phyloP scores from a whole-genome alignment of 192 early-diverging fungal genomes.

The Paraglomus brasilianum region DNA sequence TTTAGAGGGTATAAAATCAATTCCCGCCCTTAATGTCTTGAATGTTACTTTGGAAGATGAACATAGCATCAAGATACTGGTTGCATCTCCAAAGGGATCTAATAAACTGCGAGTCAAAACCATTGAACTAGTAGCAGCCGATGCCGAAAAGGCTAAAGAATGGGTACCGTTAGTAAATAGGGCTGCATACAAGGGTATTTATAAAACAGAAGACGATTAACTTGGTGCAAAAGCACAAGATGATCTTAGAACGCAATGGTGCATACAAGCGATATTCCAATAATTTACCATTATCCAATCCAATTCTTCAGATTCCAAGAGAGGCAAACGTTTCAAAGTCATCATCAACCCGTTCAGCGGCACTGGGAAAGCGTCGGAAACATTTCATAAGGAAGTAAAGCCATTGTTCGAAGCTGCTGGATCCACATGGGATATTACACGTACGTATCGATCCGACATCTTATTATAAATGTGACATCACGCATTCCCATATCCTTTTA shows the following conservation, averaged over 20 bases:
- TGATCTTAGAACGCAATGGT: too few species aligned
- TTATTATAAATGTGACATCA: background rate
- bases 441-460: slow-evolving; percentile 41
- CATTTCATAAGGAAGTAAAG: slow-evolving; percentile 52
- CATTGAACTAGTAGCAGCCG: background rate
- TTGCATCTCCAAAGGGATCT: too few species aligned
- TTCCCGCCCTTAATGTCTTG: too few species aligned
- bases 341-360: slow-evolving; percentile 78
- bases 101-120: background rate
- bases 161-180: slow-evolving; percentile 5
- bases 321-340: slow-evolving; percentile 47
- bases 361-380: slow-evolving; percentile 57
- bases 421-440: slow-evolving; percentile 47
- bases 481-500: background rate
- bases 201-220: background rate
- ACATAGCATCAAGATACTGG: too few species aligned
- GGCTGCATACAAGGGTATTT: slow-evolving; percentile 5
- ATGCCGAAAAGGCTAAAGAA: background rate
- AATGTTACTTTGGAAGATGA: too few species aligned
- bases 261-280: too few species aligned
- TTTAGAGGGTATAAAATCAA: too few species aligned
- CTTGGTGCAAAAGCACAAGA: background rate
- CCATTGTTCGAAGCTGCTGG: slow-evolving; percentile 67
- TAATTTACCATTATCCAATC: too few species aligned
- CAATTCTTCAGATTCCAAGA: slow-evolving; percentile 29